These are phyloP conservation scores for Kluyveromyces aestuarii DNA, from an alignment of 805 yeast genomes.

Conservation along the genomic window DNA sequence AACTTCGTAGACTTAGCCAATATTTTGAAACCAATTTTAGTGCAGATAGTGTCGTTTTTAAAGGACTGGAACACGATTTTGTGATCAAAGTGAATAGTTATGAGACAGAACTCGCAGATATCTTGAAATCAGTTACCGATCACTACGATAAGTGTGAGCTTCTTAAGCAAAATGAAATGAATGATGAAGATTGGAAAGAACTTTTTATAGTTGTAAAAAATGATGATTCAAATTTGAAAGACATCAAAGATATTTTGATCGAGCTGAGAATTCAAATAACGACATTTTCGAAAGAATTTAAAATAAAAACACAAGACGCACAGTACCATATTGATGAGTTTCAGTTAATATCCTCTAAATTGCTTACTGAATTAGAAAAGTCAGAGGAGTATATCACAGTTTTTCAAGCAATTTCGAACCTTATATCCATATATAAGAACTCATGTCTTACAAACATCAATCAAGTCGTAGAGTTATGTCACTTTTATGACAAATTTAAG, in stretches of 20 bases:
- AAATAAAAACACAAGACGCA: constrained; percentile 23
- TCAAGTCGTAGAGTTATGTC: constrained; percentile 29
- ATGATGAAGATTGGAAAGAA: constrained; percentile 29
- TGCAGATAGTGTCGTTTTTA: constrained; percentile 12
- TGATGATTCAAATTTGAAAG: constrained; percentile 49
- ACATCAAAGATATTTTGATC: constrained; percentile 41
- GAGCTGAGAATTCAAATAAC: constrained; percentile 29
- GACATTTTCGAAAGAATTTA: constrained; percentile 15
- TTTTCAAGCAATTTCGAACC: constrained; percentile 22
- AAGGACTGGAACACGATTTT: constrained; percentile 19
- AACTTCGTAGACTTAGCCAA: constrained; percentile 13
- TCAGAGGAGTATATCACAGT: constrained; percentile 23
- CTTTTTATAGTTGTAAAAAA: constrained; percentile 38
- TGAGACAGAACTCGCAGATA: constrained; percentile 62
- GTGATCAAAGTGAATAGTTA: constrained; percentile 43
- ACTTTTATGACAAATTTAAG: constrained; percentile 43
- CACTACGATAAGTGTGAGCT: constrained; percentile 73
- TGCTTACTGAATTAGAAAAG: constrained; percentile 17
- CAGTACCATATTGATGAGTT: constrained; percentile 10
- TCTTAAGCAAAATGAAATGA: constrained; percentile 23
- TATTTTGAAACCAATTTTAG: constrained; percentile 18
- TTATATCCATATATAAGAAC: constrained; percentile 28
- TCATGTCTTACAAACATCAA: constrained; percentile 20
- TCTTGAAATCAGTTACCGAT: constrained; percentile 61
- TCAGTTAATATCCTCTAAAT: constrained; percentile 8